Base-by-base conservation (phyloP, 2,329 filamentous ascomycete species). In the Sporothrix protearum region DNA sequence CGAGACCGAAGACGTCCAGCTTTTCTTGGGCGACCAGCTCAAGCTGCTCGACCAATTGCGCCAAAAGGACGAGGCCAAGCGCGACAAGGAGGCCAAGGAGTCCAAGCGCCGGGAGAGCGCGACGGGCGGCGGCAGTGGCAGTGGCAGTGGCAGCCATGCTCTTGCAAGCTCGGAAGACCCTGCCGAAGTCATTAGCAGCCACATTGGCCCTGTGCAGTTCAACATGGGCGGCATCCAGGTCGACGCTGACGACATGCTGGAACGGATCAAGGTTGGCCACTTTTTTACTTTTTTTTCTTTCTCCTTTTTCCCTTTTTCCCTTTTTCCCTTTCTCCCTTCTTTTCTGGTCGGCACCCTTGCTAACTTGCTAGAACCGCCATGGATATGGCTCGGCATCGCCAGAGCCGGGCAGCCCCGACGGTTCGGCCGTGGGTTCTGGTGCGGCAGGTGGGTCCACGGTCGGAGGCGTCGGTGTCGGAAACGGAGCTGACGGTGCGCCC, bases 221-320 rank as follows among this genome's bases (percentile, higher is more conserved):
- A 99, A 99, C 79, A 96, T 99, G 87, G 96, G 96, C 55, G 96
- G 96, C 69, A 97, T 99, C 74, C 94, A 97, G 79, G 92, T 97
- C 39, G 94, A 97, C 81, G 94, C 94, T 9, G 94, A 97, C 78
- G 94, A 97, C 77, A 96, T 96, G 91, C 82, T 97, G 72, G 91
- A 94, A 80, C 88, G 92, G 76, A 84, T 97, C 73, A 94, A 94
- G 88, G 93, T 45, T 45, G 7, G 9, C 95, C 59, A 36, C 63
- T 47, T 68, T n/a, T n/a, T 2, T 81, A 14, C 19, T 10, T 6
- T 19, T 10, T 28, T 47, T 8, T n/a, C n/a, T n/a, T n/a, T n/a
- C n/a, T n/a, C n/a, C n/a, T n/a, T n/a, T n/a, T n/a, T n/a, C n/a
- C n/a, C n/a, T n/a, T n/a, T n/a, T n/a, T n/a, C n/a, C n/a, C n/a